Base-by-base conservation (phyloP, 176 grass and related monocot genomes). In the Rhynchospora breviuscula region DNA sequence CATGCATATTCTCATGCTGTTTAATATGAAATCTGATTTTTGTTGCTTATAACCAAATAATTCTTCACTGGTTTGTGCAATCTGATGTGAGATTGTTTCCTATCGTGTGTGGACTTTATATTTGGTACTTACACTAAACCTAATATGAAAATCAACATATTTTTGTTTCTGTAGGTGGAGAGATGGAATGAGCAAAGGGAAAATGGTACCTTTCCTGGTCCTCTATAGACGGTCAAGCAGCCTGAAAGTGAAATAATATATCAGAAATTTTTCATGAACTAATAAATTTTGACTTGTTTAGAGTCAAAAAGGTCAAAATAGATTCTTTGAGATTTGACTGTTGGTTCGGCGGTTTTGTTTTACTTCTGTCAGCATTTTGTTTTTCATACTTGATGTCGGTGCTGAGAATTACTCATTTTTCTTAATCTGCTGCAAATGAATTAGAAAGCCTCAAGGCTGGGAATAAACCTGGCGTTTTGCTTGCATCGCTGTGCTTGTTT, bases 171-270 rank as follows among this genome's bases (percentile, higher is more conserved):
- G 60, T 84, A 98, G 95, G 85, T 98, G 58, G 95, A 98, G 3
- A 92, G 92, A 67, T 98, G 95, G 95, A 93, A 98, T 6, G 95
- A 98, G 86, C 95, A 98, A 80, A 86, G 92, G 13, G 92, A 86
- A 88, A 98, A 98, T 2, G 95, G 95, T 43, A 91, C 95, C 57
- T 98, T 98, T 86, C 93, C 92, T 64, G 95, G 95, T 31, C 95
- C 95, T 81, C 78, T 91, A 64, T 94, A 92, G 63, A 68, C 54
- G 46, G 46, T 66, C 46, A 82, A 82, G 63, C 44, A 35, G 45
- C 62, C 26, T 52, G 7, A 10, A 66, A 82, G 67, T 82, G 54
- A 82, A 82, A 66, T 60, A 81, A 62, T 80, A 62, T 47, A 19
- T 51, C 47, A 51, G 25, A 68, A 81, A 67, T 18, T 54, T 82